A percentile compares a stretch with the other conserved stretches of the same genome.
Evolutionary conservation across 306 rosid genomes (phyloP).

Genomic region (Casuarina equisetifolia): DNA sequence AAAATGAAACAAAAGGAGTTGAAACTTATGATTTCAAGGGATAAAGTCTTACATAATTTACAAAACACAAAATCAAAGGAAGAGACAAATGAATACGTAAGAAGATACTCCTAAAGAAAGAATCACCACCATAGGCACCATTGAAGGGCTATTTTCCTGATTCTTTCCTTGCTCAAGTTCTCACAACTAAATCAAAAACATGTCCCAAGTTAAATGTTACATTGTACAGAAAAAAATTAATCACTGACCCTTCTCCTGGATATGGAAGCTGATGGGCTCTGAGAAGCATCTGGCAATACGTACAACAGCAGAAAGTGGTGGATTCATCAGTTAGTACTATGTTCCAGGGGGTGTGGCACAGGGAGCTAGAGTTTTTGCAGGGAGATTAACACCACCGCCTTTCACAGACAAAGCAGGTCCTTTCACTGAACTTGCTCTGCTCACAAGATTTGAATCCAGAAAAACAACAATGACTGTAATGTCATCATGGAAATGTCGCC

Average conservation of each 20-base stretch:
- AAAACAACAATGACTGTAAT: conserved; percentile 74
- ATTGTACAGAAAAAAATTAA: conserved; percentile 37
- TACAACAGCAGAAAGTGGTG: conserved; percentile 23
- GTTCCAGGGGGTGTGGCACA: conserved; percentile 37
- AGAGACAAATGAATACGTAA: not conserved
- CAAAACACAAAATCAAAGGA: conserved; percentile 7
- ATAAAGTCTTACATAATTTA: conserved; percentile 13
- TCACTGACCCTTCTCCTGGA: conserved; percentile 30
- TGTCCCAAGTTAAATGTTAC: conserved; percentile 39
- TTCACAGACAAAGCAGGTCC: conserved; percentile 64
- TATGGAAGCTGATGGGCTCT: conserved; percentile 31
- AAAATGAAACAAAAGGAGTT: not conserved
- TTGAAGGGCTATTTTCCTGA: conserved; percentile 20
- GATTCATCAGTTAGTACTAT: conserved; percentile 31
- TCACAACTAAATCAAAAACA: conserved; percentile 42
- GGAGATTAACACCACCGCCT: conserved; percentile 60
- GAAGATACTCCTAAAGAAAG: not conserved
- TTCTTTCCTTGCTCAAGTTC: conserved; percentile 39
- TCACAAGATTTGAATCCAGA: conserved; percentile 76
- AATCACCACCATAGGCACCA: not conserved
- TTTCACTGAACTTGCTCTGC: conserved; percentile 59
- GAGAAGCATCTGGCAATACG: conserved; percentile 30
- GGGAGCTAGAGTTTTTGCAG: conserved; percentile 43
- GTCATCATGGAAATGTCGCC: conserved; percentile 92
- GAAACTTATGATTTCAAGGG: conserved; percentile 10